Conservation (phyloP, 2,329 filamentous ascomycete species). For the Aspergillus pseudotamarii region DNA sequence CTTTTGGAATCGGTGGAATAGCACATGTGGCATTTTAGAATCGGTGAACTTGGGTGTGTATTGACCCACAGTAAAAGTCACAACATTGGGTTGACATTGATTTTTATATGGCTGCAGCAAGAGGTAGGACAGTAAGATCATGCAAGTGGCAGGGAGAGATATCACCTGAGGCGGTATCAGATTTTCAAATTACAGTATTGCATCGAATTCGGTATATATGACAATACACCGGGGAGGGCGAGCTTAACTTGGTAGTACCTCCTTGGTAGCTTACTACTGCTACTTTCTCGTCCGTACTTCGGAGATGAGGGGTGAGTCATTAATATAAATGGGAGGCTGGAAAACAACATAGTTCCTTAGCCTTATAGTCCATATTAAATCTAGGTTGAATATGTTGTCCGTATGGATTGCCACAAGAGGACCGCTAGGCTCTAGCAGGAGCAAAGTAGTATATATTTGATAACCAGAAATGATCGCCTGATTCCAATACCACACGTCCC, state of each 20-base stretch:
- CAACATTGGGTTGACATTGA: neutral
- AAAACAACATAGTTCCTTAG: neutral
- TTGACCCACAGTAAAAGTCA: neutral
- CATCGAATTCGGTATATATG: neutral
- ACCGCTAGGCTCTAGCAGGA: neutral
- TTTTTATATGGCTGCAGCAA: neutral
- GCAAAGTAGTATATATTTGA: constrained; percentile 2
- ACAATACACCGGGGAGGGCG: neutral
- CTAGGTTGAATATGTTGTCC: neutral
- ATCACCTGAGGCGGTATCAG: neutral
- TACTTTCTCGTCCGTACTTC: neutral
- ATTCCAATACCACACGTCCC: neutral
- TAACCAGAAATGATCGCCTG: constrained; percentile 1
- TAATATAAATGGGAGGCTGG: neutral
- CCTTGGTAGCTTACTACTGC: neutral
- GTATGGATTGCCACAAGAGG: neutral
- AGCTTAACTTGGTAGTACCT: neutral
- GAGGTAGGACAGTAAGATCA: neutral
- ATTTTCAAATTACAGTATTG: neutral
- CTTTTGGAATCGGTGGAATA: neutral
- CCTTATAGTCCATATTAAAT: neutral
- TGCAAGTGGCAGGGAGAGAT: neutral
- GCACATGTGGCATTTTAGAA: constrained; percentile 14
- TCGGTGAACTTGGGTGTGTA: constrained; percentile 6
- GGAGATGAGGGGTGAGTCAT: neutral